Base-by-base conservation (phyloP, 495 filamentous ascomycete genomes). In the Opeltia flavorubescens region DNA sequence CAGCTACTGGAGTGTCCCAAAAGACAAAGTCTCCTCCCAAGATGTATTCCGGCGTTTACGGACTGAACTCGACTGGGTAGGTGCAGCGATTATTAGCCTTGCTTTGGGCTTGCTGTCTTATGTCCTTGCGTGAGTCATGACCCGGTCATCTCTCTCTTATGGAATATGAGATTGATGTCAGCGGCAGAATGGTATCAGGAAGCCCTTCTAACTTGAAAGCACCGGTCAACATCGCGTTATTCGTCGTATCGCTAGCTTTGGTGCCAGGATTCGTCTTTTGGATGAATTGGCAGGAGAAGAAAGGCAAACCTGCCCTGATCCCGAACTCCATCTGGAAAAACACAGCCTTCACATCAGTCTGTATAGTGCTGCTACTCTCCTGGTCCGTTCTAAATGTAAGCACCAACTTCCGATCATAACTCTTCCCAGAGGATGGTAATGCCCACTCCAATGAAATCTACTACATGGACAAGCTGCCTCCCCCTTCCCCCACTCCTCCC, bases 241-340 rank as follows among this genome's bases (percentile, higher is more conserved):
- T 76, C 0, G 50, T 55, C 13, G 23, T 68, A 15, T 58, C 64
- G 17, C 46, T 58, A 5, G 46, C 56, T 6, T 54, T 71, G 9
- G 54, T 72, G 0, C 63, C 68, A 0, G 55, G 50, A 0, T 79
- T 77, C 49, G 48, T 65, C n/a, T 48, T 51, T 1, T 77, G 72
- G 74, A 66, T 70, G 62, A 51, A 59, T 31, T 54, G 55, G 26
- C 66, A 65, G 41, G 72, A 67, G 34, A 57, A 57, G 35, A 48
- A 43, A 1, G 57, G 60, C 4, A 59, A 60, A 26, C 62, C 70
- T 3, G 71, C 70, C 5, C 49, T 79, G 25, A 74, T 79, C 6
- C 74, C 74, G 0, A 79, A 76, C 54, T 60, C 60, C 0, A 44
- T 78, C 2, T 78, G 75, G 75, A 62, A 60, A 24, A 75, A 73